phyloP scores from a whole-genome alignment of 495 filamentous ascomycete species.

The Jackrogersella multiformis region DNA sequence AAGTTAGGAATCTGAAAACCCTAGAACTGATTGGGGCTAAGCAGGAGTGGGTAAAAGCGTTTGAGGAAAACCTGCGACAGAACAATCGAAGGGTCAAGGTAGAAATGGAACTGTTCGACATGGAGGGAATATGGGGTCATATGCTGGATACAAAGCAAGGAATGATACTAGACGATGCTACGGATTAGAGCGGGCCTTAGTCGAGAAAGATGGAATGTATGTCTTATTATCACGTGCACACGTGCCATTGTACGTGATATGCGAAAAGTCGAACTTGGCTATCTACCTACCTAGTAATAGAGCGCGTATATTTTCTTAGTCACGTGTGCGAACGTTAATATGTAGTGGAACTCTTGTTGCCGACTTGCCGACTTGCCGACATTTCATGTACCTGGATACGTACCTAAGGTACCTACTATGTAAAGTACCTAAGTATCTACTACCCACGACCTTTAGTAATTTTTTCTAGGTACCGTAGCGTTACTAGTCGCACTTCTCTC shows the following conservation, averaged over 20 bases:
- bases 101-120: not conserved
- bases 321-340: too few species aligned
- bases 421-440: too few species aligned
- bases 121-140: not conserved
- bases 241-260: not conserved
- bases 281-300: too few species aligned
- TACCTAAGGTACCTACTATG: too few species aligned
- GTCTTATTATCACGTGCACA: not conserved
- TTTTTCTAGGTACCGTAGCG: too few species aligned
- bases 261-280: not conserved
- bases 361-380: too few species aligned
- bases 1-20: not conserved
- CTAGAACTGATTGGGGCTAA: not conserved
- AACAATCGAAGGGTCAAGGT: not conserved
- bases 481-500: too few species aligned
- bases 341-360: too few species aligned
- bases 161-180: not conserved
- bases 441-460: too few species aligned
- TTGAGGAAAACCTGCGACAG: not conserved
- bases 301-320: too few species aligned
- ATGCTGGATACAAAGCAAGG: not conserved
- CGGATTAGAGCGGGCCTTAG: not conserved
- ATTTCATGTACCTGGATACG: too few species aligned
- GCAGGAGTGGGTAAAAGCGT: not conserved
- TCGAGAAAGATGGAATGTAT: not conserved